Percentiles rank a stretch among this genome's conserved stretches.
Conservation (phyloP, 352 stramenopile species). For the Thalassiosira gravida region DNA sequence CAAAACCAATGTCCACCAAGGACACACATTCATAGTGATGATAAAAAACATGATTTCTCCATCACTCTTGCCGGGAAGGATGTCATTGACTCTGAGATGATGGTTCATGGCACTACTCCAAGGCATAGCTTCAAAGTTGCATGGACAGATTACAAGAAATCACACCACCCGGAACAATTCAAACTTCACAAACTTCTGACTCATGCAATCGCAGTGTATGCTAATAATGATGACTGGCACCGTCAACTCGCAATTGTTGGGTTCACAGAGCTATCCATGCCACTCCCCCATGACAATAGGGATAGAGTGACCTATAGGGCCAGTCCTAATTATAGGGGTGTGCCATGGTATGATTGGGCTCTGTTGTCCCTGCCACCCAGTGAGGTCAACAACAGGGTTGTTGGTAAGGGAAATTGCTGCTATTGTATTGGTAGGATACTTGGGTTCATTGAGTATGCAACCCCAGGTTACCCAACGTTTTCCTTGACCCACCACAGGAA, state of each 20-base stretch:
- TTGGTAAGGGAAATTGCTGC: neutral
- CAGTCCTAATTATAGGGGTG: neutral
- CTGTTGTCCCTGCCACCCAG: neutral
- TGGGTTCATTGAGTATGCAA: neutral
- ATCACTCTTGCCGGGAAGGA: too few species aligned
- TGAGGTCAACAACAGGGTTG: neutral
- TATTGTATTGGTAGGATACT: neutral
- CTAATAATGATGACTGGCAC: too few species aligned
- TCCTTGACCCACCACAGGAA: neutral
- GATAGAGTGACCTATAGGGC: neutral
- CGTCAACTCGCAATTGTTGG: too few species aligned
- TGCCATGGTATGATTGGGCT: conserved; percentile 3
- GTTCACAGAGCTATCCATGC: neutral
- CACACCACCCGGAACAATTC: neutral
- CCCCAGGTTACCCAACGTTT: neutral
- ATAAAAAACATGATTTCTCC: neutral
- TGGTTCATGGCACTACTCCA: too few species aligned
- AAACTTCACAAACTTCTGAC: neutral
- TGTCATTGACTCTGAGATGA: neutral
- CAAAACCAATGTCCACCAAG: neutral
- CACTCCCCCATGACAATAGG: neutral
- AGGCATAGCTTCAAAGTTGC: too few species aligned
- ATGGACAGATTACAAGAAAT: neutral
- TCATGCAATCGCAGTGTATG: neutral
- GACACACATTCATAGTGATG: neutral